These are phyloP conservation scores for Phialophora expanda DNA, from an alignment of 2,329 filamentous ascomycete species.

Conservation along the genomic window DNA sequence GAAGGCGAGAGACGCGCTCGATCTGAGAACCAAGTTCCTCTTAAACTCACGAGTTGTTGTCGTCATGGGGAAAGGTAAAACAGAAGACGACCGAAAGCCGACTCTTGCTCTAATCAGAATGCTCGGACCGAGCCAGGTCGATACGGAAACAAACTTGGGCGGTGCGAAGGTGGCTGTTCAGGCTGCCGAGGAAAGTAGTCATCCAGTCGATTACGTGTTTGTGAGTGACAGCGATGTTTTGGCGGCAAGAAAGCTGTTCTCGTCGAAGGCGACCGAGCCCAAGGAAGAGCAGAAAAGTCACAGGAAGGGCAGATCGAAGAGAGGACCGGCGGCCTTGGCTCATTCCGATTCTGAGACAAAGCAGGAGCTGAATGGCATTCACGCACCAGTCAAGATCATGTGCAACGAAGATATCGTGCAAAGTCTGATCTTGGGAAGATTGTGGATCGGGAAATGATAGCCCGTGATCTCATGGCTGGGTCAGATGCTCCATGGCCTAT, in stretches of 20 bases:
- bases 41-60: constrained; percentile 71
- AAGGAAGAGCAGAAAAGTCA: constrained; percentile 21
- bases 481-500: not conserved
- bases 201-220: constrained; percentile 76
- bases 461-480: not conserved
- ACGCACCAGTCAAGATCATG: constrained; percentile 64
- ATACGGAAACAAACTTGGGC: constrained; percentile 67
- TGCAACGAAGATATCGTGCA: constrained; percentile 89
- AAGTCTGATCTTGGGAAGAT: constrained; percentile 82
- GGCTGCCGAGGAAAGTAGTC: not conserved
- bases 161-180: constrained; percentile 63
- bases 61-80: constrained; percentile 67
- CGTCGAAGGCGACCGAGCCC: constrained; percentile 25
- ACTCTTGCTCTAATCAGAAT: constrained; percentile 82
- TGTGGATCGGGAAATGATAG: constrained; percentile 50
- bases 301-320: constrained; percentile 39
- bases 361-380: constrained; percentile 52
- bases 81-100: constrained; percentile 68
- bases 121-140: constrained; percentile 71
- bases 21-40: constrained; percentile 66
- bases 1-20: constrained; percentile 63
- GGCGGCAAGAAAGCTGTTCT: constrained; percentile 56
- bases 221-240: constrained; percentile 68
- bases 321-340: constrained; percentile 33
- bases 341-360: not conserved